Conservation (phyloP, 2,329 filamentous ascomycete genomes). For the Nigrospora osmanthi region DNA sequence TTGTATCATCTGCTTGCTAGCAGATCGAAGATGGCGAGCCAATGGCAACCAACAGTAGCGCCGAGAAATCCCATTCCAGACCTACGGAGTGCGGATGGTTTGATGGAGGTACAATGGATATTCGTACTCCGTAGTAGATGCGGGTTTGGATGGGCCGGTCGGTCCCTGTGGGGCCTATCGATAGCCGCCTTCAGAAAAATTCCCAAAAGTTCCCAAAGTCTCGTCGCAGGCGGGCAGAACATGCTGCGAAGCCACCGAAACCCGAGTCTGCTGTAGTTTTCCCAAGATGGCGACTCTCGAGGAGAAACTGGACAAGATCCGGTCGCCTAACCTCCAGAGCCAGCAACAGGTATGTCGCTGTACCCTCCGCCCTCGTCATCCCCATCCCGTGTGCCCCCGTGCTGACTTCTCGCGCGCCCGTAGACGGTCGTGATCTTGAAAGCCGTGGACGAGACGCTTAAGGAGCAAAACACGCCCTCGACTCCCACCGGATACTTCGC, state of each 20-base stretch:
- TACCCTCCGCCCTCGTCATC: not conserved
- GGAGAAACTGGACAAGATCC: constrained; percentile 95
- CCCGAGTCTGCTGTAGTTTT: constrained; percentile 3
- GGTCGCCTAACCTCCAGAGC: constrained; percentile 91
- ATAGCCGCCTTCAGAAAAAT: not conserved
- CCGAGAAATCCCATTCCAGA: too few species aligned
- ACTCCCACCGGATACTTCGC: constrained; percentile 92
- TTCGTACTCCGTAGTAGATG: too few species aligned
- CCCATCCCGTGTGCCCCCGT: constrained; percentile 2
- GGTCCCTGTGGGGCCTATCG: not conserved
- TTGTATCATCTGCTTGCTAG: too few species aligned
- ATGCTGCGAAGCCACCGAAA: not conserved
- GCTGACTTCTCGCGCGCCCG: not conserved
- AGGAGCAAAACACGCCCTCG: constrained; percentile 74
- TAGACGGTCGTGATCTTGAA: constrained; percentile 80
- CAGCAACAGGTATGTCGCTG: constrained; percentile 69
- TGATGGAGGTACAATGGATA: too few species aligned
- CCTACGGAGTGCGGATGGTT: too few species aligned
- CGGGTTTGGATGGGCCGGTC: too few species aligned
- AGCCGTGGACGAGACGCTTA: constrained; percentile 87
- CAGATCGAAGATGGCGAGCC: too few species aligned
- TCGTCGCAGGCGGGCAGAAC: not conserved
- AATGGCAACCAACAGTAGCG: too few species aligned
- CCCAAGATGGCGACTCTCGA: constrained; percentile 52
- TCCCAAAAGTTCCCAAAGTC: constrained; percentile 15